These are phyloP conservation scores for Pezicula carpinea DNA, from an alignment of 2,329 filamentous ascomycete species.

Conservation along the genomic window DNA sequence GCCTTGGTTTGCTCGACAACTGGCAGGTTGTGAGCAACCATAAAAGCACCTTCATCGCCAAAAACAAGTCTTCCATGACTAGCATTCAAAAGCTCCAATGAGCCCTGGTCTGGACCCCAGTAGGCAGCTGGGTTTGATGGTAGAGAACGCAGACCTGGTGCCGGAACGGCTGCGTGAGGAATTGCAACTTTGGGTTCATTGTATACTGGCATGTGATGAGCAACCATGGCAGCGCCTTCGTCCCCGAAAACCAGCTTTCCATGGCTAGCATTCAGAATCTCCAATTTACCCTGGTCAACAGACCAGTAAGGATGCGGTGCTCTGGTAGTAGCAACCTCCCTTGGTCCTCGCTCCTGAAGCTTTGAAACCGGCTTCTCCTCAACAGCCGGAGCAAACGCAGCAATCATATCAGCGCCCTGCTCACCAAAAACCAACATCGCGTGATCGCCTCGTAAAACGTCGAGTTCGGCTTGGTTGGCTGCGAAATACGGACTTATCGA, in stretches of 20 bases:
- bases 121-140: not conserved
- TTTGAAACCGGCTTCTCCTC: not conserved
- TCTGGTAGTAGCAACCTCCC: not conserved
- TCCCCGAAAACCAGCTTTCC: not conserved
- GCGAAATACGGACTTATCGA: not conserved
- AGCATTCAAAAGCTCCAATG: too few relatives aligned
- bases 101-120: not conserved
- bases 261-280: not conserved
- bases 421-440: not conserved
- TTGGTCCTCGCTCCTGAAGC: not conserved
- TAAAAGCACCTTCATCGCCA: too few relatives aligned
- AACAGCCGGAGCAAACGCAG: not conserved
- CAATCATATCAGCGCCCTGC: not conserved
- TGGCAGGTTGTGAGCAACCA: too few relatives aligned
- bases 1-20: too few relatives aligned
- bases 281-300: constrained; percentile 1
- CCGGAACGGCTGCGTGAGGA: not conserved
- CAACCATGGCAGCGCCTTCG: not conserved
- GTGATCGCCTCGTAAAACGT: not conserved
- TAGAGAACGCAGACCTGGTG: not conserved
- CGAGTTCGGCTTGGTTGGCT: not conserved
- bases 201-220: not conserved
- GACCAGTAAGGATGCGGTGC: constrained; percentile 4
- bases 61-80: too few relatives aligned
- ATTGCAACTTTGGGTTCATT: not conserved